Conservation (phyloP, 2,329 filamentous ascomycete species). For the Diaporthe sp. region DNA sequence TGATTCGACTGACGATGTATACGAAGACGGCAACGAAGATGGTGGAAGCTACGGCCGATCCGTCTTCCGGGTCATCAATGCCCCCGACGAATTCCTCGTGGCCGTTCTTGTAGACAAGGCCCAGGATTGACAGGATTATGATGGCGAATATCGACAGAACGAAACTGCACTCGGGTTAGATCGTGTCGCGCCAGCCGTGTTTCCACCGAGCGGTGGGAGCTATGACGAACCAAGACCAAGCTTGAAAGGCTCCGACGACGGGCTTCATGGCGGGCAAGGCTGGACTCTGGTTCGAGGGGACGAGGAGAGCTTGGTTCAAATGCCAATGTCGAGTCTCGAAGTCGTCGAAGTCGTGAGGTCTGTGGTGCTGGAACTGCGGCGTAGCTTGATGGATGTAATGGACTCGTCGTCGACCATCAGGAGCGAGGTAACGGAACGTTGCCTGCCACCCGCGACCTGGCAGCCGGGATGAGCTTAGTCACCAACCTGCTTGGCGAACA, state of each 20-base stretch:
- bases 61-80: conserved; percentile 78
- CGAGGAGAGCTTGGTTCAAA: not conserved
- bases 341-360: not conserved
- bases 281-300: not conserved
- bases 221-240: conserved; percentile 87
- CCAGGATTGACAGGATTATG: conserved; percentile 73
- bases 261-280: conserved; percentile 83
- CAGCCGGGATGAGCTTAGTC: conserved; percentile 18
- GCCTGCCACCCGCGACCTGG: conserved; percentile 16
- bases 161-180: conserved; percentile 67
- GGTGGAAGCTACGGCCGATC: conserved; percentile 82
- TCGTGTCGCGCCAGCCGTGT: conserved; percentile 16
- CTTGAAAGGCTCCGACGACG: conserved; percentile 90
- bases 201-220: conserved; percentile 19
- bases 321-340: not conserved
- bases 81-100: conserved; percentile 89
- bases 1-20: conserved; percentile 78
- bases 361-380: not conserved
- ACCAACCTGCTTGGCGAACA: not conserved
- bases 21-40: conserved; percentile 91
- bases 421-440: conserved; percentile 8
- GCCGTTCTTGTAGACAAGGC: conserved; percentile 81
- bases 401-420: conserved; percentile 14
- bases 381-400: conserved; percentile 4
- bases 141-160: conserved; percentile 77